These are phyloP conservation scores for Erucastrum elatum DNA, from an alignment of 345 rosid genomes.

Conservation along the genomic window DNA sequence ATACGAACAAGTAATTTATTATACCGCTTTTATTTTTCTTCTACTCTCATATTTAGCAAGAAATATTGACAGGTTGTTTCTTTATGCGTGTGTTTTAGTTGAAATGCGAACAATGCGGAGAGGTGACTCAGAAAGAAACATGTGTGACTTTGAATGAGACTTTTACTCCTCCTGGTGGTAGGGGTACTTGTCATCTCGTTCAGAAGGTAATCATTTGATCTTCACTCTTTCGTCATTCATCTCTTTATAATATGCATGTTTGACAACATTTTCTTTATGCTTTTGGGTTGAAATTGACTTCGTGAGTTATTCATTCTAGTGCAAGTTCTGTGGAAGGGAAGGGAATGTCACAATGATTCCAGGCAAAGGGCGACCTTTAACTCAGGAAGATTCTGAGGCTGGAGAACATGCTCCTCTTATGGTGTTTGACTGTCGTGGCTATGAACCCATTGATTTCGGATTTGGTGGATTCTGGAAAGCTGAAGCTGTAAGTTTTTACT, in stretches of 20 bases:
- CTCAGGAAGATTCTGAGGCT: constrained; percentile 51
- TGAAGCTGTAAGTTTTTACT: constrained; percentile 64
- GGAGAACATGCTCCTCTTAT: constrained; percentile 75
- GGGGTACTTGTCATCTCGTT: constrained; percentile 71
- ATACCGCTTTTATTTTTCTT: background rate
- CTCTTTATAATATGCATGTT: background rate
- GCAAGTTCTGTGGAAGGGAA: constrained; percentile 84
- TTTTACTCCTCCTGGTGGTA: constrained; percentile 52
- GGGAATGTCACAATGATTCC: constrained; percentile 80
- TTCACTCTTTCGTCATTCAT: background rate
- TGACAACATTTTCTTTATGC: background rate
- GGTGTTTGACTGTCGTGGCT: constrained; percentile 85
- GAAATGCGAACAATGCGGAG: constrained; percentile 82
- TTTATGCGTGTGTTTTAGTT: constrained; percentile 39
- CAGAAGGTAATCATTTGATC: constrained; percentile 61
- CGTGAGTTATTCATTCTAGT: constrained; percentile 42
- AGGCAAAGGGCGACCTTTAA: constrained; percentile 66
- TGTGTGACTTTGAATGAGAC: constrained; percentile 69
- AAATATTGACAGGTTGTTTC: background rate
- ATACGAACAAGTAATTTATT: no score
- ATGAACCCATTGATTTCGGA: constrained; percentile 68
- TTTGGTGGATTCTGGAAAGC: constrained; percentile 74
- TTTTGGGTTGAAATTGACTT: constrained; percentile 5
- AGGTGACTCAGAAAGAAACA: constrained; percentile 77
- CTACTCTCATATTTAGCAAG: background rate